Percentiles rank a stretch among this genome's conserved stretches.
Conservation (phyloP, 192 early-diverging fungal genomes). For the Mortierella alpina region DNA sequence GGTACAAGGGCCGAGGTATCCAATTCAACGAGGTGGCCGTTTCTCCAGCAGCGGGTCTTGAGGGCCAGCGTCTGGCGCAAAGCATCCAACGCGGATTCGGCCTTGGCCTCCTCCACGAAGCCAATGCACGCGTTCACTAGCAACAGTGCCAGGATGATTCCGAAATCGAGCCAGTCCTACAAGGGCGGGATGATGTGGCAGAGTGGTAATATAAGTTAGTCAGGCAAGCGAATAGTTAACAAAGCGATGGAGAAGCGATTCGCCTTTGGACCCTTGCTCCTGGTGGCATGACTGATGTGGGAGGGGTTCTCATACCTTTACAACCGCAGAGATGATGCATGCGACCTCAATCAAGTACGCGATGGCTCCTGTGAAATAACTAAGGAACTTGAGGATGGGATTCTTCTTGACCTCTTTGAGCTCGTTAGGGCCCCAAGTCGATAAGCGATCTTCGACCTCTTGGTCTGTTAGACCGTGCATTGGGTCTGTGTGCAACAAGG, state of each 20-base stretch:
- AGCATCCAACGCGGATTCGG: conserved; percentile 92
- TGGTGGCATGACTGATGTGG: not conserved
- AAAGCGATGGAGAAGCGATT: not conserved
- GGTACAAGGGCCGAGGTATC: conserved; percentile 85
- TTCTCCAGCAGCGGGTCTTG: conserved; percentile 84
- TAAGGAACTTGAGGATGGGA: conserved; percentile 85
- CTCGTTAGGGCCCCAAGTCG: conserved; percentile 83
- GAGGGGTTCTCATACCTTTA: conserved; percentile 46
- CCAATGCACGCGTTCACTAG: conserved; percentile 92
- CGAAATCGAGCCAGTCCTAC: conserved; percentile 73
- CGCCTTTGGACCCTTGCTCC: not conserved
- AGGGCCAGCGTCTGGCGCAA: conserved; percentile 93
- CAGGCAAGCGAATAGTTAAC: too few relatives aligned
- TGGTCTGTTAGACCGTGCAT: conserved; percentile 75
- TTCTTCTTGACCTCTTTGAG: conserved; percentile 85
- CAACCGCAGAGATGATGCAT: conserved; percentile 80
- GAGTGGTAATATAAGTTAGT: not conserved
- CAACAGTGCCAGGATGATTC: conserved; percentile 82
- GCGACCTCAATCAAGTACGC: conserved; percentile 91
- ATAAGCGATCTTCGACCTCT: conserved; percentile 77
- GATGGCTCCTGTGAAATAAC: conserved; percentile 89
- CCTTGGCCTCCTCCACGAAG: conserved; percentile 92
- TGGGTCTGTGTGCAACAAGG: conserved; percentile 84
- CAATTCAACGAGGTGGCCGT: conserved; percentile 77
- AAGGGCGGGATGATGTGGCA: not conserved